These are phyloP conservation scores for Elsinoe arachidis DNA, from an alignment of 2,329 filamentous ascomycete species.

Conservation along the genomic window DNA sequence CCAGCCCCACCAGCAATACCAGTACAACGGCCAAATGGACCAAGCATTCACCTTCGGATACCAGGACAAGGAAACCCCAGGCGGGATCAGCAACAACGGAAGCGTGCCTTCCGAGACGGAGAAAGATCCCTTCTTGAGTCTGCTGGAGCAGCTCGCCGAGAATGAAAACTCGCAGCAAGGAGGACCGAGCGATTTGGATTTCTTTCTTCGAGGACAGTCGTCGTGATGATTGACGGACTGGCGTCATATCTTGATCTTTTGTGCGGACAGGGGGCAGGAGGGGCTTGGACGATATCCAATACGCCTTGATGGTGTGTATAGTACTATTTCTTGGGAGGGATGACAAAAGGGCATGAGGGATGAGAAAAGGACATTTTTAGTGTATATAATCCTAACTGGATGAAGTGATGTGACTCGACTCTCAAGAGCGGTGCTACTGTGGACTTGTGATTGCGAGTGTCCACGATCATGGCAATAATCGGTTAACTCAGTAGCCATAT, in stretches of 20 bases:
- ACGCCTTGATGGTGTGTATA: not conserved
- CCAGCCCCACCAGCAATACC: slow-evolving; percentile 12
- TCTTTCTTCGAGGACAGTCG: slow-evolving; percentile 48
- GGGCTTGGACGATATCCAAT: not conserved
- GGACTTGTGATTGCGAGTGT: too few relatives aligned
- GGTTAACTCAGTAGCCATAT: too few relatives aligned
- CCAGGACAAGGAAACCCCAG: slow-evolving; percentile 37
- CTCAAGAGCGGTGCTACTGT: not conserved
- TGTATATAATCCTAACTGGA: slow-evolving; percentile 3
- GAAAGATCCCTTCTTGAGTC: slow-evolving; percentile 70
- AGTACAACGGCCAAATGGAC: slow-evolving; percentile 17
- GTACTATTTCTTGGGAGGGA: not conserved
- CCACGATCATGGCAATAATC: too few relatives aligned
- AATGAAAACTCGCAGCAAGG: slow-evolving; percentile 60
- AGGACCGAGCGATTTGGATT: slow-evolving; percentile 66
- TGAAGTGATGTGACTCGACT: not conserved
- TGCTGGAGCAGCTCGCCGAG: slow-evolving; percentile 74
- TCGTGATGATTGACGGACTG: not conserved
- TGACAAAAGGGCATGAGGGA: not conserved
- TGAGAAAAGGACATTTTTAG: not conserved
- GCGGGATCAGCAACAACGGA: slow-evolving; percentile 33
- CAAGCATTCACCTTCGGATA: slow-evolving; percentile 18
- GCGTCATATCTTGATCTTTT: not conserved
- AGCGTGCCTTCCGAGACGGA: slow-evolving; percentile 43
- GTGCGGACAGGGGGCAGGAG: not conserved